Evolutionary conservation across 192 early-diverging fungal species (phyloP).

Genomic region (Gamsiella multidivaricata): DNA sequence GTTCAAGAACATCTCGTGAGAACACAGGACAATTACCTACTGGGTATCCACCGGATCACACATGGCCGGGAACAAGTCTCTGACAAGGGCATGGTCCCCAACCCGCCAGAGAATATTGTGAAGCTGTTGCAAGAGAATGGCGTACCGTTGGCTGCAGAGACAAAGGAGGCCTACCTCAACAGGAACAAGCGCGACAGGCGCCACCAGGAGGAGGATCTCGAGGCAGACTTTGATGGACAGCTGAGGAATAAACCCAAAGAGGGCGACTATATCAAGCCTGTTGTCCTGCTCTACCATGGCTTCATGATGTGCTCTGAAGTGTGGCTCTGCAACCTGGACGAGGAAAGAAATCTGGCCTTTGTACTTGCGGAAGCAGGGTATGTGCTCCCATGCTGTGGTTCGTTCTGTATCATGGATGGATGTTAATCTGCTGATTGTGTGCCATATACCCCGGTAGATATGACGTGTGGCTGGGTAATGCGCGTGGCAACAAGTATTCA

Average conservation of each 20-base stretch:
- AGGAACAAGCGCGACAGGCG: not conserved
- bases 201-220: constrained; percentile 41
- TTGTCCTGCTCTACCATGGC: constrained; percentile 94
- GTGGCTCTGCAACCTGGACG: constrained; percentile 89
- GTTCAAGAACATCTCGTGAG: constrained; percentile 86
- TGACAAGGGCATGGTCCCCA: constrained; percentile 7
- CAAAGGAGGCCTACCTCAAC: constrained; percentile 19
- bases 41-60: constrained; percentile 86
- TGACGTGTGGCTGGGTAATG: constrained; percentile 97
- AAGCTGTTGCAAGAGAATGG: constrained; percentile 38
- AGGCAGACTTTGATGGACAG: constrained; percentile 25
- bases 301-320: constrained; percentile 94
- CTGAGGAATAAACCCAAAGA: constrained; percentile 17
- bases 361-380: constrained; percentile 84
- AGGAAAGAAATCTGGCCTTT: constrained; percentile 80
- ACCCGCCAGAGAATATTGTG: constrained; percentile 38
- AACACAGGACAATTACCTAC: constrained; percentile 87
- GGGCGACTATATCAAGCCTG: constrained; percentile 69
- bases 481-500: constrained; percentile 94
- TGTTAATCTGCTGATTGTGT: not conserved
- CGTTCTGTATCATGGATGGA: not conserved
- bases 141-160: constrained; percentile 52
- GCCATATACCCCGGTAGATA: constrained; percentile 66
- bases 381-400: not conserved
- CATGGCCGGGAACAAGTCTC: constrained; percentile 34